A percentile compares a stretch with the other conserved stretches of the same genome.
Conservation (phyloP, 2,329 filamentous ascomycete species). For the Colletotrichum euphorbiae region DNA sequence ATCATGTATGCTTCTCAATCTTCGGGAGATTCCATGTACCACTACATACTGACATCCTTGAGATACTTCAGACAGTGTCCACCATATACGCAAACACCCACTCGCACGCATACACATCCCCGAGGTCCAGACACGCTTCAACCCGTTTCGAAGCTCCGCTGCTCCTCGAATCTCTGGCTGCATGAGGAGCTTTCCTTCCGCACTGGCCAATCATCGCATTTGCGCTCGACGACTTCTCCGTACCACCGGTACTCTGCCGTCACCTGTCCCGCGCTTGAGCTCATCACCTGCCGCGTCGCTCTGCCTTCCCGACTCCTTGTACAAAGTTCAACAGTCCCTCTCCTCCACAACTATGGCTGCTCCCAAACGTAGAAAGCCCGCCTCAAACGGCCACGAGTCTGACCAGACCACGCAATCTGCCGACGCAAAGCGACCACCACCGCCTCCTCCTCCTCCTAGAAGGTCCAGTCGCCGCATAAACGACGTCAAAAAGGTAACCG, state of each 20-base stretch:
- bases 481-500: slow-evolving; percentile 31
- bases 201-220: slow-evolving; percentile 20
- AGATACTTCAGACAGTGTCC: slow-evolving; percentile 20
- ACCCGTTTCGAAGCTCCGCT: background rate
- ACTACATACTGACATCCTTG: slow-evolving; percentile 4
- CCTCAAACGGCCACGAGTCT: slow-evolving; percentile 33
- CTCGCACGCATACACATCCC: slow-evolving; percentile 15
- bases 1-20: background rate
- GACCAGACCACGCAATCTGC: slow-evolving; percentile 15
- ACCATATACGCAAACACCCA: background rate
- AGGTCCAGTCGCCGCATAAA: slow-evolving; percentile 33
- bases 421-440: background rate
- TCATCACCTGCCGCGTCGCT: slow-evolving; percentile 5
- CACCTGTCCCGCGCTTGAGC: slow-evolving; percentile 21
- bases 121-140: background rate
- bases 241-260: slow-evolving; percentile 22
- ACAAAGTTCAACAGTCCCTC: background rate
- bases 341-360: slow-evolving; percentile 16
- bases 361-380: slow-evolving; percentile 53
- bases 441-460: slow-evolving; percentile 11
- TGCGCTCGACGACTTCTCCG: background rate
- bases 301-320: background rate
- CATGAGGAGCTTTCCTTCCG: slow-evolving; percentile 42
- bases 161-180: slow-evolving; percentile 14
- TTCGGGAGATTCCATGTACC: too few species aligned